Base-by-base conservation (phyloP, 2,329 filamentous ascomycete species). In the Sordariomycetes sp. region DNA sequence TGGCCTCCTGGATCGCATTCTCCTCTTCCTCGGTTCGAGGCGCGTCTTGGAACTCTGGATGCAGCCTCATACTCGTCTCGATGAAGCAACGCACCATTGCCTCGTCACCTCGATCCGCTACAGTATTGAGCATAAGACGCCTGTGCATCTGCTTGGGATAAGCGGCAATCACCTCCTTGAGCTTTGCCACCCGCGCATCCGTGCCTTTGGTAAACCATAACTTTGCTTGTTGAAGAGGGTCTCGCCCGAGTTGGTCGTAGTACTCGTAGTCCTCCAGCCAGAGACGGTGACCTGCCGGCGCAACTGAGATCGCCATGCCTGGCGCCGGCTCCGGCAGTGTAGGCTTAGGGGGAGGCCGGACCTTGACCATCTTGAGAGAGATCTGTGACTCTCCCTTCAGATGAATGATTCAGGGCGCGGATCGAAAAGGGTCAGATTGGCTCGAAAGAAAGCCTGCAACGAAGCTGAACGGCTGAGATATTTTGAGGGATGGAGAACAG, bases 341-440 rank as follows among this genome's bases (percentile, higher is more conserved):
- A 6, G 35, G 35, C 24, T 37, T 37, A 10, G 24, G 31, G 12
- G 35, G 35, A 6, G 35, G 35, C 18, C 26, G 35, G n/a, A 34
- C 25, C 14, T 37, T 34, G 23, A 37, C 31, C 35, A 37, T 37
- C n/a, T 23, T 36, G n/a, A n/a, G n/a, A n/a, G n/a, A n/a, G n/a
- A n/a, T n/a, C n/a, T n/a, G n/a, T n/a, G n/a, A n/a, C n/a, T n/a
- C n/a, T n/a, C n/a, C n/a, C n/a, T n/a, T n/a, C n/a, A n/a, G n/a
- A n/a, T n/a, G n/a, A n/a, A n/a, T n/a, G n/a, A n/a, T n/a, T n/a
- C n/a, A n/a, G n/a, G n/a, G n/a, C n/a, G n/a, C n/a, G n/a, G n/a
- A n/a, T n/a, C n/a, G n/a, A n/a, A n/a, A n/a, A n/a, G n/a, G n/a
- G n/a, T n/a, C n/a, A n/a, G n/a, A n/a, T n/a, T n/a, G n/a, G n/a